phyloP scores from a whole-genome alignment of 2,329 filamentous ascomycete species.

The Exophiala sp. region DNA sequence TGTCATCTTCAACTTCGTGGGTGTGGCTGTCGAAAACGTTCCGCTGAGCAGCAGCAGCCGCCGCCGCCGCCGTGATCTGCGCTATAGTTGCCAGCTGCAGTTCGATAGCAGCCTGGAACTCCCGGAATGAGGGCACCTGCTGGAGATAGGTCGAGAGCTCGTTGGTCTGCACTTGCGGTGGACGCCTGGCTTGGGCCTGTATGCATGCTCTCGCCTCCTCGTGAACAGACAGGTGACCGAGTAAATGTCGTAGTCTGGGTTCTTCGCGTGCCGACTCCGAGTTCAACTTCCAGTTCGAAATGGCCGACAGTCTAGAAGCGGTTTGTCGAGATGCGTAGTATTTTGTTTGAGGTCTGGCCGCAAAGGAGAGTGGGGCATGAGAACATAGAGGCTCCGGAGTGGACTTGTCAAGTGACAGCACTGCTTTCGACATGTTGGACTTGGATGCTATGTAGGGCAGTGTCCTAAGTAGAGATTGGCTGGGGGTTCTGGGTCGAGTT shows the following conservation, averaged over 20 bases:
- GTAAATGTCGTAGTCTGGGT: constrained; percentile 18
- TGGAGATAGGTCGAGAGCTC: constrained; percentile 13
- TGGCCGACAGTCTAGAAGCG: constrained; percentile 17
- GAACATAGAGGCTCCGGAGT: constrained; percentile 11
- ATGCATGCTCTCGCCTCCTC: constrained; percentile 10
- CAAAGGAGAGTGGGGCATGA: constrained; percentile 14
- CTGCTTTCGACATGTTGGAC: not conserved
- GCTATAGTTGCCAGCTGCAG: constrained; percentile 17
- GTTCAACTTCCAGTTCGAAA: constrained; percentile 22
- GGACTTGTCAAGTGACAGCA: constrained; percentile 3
- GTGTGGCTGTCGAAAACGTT: not conserved
- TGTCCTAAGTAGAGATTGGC: no score
- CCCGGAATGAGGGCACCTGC: constrained; percentile 19
- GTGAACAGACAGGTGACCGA: constrained; percentile 23
- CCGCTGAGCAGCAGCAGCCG: not conserved
- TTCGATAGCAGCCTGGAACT: constrained; percentile 23
- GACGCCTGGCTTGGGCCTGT: not conserved
- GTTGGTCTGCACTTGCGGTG: constrained; percentile 6
- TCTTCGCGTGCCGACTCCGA: constrained; percentile 16
- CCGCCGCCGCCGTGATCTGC: constrained; percentile 3
- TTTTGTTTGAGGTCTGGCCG: constrained; percentile 2
- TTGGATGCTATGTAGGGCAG: no score
- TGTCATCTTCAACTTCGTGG: constrained; percentile 1
- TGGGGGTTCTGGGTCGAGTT: not conserved
- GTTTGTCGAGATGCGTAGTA: constrained; percentile 4